Evolutionary conservation across 1,284 basidiomycete genomes (phyloP), one percentile per base, ranked within the genome.

Genomic region (Chalciporus piperatoides): DNA sequence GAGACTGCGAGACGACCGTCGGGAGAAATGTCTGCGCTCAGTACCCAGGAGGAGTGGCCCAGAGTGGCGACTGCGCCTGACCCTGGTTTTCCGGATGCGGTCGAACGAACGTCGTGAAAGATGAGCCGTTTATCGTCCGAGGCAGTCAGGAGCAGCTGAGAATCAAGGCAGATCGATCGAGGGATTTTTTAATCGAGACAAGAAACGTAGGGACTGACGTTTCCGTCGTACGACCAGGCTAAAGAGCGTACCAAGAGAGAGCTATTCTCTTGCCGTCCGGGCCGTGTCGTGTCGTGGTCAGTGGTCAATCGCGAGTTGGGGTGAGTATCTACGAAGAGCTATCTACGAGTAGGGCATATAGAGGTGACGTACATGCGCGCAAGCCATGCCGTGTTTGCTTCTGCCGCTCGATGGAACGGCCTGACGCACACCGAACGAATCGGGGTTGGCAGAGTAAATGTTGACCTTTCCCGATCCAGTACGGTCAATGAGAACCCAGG

Each of bases 71-170:
- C 89, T 1, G 85, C 84, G 21, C 88, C 87, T 28, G 80, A 80
- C 2, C 87, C 85, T 12, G 76, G 71, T 55, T 74, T 77, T 49
- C 71, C 77, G 15, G 82, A 76, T 2, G 82, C 62, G 0, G 80
- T 74, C 41, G 68, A 69, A 32, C 88, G 82, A 14, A 92, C 86
- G 63, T 95, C 92, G 65, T 94, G 90, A 37, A 94, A 69, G 44
- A 90, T 82, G 48, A 95, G 81, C 12, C 89, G 82, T 63, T 90
- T 88, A 67, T 95, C 92, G 66, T 95, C 92, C 1, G 90, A 91
- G 5, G 86, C 92, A 27, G 88, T 90, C 41, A 92, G 73, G 5
- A 95, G 75, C 49, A 91, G 78, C 90, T 92, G 54, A 15, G 10
- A 35, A 12, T 41, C n/a, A 55, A n/a, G n/a, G n/a, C n/a, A n/a